A percentile compares a stretch with the other conserved stretches of the same genome.
Conservation (phyloP, 768 basidiomycete genomes). For the Cyathus striatus region DNA sequence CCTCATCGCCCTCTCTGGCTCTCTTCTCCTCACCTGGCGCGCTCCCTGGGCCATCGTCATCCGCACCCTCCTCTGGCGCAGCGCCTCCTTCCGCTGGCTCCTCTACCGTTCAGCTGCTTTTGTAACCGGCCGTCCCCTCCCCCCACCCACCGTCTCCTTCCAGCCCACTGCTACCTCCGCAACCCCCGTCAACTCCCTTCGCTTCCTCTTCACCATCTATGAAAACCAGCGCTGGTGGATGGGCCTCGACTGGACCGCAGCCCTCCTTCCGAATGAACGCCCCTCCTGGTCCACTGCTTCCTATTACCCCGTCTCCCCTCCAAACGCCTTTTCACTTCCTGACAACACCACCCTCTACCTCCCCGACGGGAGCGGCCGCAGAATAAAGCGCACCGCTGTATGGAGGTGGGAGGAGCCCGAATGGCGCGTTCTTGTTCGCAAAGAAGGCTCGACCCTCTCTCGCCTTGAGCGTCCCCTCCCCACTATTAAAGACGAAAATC, state of each 20-base stretch:
- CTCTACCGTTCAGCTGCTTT: constrained; percentile 45
- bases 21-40: constrained; percentile 53
- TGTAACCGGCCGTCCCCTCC: constrained; percentile 52
- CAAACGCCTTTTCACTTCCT: constrained; percentile 64
- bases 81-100: constrained; percentile 65
- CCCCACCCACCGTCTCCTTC: constrained; percentile 29
- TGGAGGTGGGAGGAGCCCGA: constrained; percentile 93
- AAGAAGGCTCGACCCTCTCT: constrained; percentile 43
- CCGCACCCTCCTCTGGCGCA: constrained; percentile 52
- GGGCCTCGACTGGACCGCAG: constrained; percentile 94
- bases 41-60: constrained; percentile 63
- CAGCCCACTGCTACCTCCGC: constrained; percentile 24
- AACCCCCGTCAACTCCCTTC: constrained; percentile 39
- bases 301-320: constrained; percentile 61
- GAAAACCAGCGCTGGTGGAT: constrained; percentile 99
- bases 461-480: constrained; percentile 64
- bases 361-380: constrained; percentile 37
- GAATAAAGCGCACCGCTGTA: constrained; percentile 66
- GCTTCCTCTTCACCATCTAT: constrained; percentile 85
- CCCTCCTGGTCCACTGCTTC: constrained; percentile 76
- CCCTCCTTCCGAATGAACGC: constrained; percentile 83
- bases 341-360: constrained; percentile 56
- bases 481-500: constrained; percentile 37
- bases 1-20: constrained; percentile 54
- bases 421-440: constrained; percentile 74